Evolutionary conservation across 1,139 yeast species (phyloP).

Genomic region (Pichia cactophila): DNA sequence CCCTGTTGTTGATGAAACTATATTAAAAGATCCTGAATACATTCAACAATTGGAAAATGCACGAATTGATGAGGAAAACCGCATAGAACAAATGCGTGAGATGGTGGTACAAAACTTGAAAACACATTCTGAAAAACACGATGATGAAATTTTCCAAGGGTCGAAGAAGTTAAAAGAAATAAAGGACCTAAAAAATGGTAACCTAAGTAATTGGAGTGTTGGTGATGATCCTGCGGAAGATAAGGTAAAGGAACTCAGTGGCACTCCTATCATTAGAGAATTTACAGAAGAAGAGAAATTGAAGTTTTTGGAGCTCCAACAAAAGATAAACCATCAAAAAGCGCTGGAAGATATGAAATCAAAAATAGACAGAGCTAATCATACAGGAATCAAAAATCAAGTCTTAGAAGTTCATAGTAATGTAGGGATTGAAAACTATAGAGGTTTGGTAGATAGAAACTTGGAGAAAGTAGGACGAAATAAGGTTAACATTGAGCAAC

Average conservation of each 20-base stretch:
- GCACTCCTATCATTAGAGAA: slow-evolving; percentile 12
- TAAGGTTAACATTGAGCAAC: slow-evolving; percentile 13
- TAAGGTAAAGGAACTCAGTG: slow-evolving; percentile 1
- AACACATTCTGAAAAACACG: slow-evolving; percentile 1
- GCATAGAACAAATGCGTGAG: slow-evolving; percentile 9
- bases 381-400: slow-evolving; percentile 4
- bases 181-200: slow-evolving; percentile 6
- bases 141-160: slow-evolving; percentile 1
- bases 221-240: neutral
- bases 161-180: neutral
- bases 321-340: slow-evolving; percentile 17
- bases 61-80: slow-evolving; percentile 9
- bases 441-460: slow-evolving; percentile 12
- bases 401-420: slow-evolving; percentile 18
- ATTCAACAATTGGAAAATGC: slow-evolving; percentile 17
- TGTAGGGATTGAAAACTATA: slow-evolving; percentile 18
- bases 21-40: slow-evolving; percentile 21
- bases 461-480: neutral
- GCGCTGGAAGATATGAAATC: slow-evolving; percentile 9
- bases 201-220: slow-evolving; percentile 3
- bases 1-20: slow-evolving; percentile 14
- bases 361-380: slow-evolving; percentile 15
- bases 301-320: slow-evolving; percentile 17
- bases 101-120: slow-evolving; percentile 15
- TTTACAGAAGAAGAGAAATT: slow-evolving; percentile 20